A percentile compares a stretch with the other conserved stretches of the same genome.
Evolutionary conservation across 306 rosid genomes (phyloP).

Genomic region (Rosa multiflora): DNA sequence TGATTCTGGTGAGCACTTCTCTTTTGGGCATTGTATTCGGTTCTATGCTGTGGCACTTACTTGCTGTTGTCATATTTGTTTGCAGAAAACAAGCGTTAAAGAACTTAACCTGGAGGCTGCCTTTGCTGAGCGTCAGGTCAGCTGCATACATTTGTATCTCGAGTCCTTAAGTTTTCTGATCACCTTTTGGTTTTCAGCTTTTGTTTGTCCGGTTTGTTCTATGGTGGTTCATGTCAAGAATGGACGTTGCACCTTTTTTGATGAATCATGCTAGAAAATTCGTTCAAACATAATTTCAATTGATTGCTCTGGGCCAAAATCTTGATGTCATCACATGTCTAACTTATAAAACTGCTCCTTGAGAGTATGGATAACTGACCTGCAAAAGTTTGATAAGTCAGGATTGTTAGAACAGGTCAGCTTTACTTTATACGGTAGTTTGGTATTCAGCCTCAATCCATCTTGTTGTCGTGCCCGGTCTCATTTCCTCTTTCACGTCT

Average conservation of each 20-base stretch:
- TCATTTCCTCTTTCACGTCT: too few relatives aligned
- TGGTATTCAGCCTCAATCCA: background rate
- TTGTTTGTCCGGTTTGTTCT: background rate
- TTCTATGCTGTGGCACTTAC: constrained; percentile 31
- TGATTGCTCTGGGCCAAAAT: constrained; percentile 12
- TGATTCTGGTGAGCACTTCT: constrained; percentile 61
- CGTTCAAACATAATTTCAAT: background rate
- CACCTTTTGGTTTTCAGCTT: background rate
- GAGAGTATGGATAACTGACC: background rate
- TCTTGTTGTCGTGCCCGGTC: background rate
- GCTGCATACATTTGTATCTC: constrained; percentile 21
- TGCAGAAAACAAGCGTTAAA: constrained; percentile 85
- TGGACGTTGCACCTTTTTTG: background rate
- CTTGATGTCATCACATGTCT: background rate
- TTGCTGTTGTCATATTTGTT: constrained; percentile 28
- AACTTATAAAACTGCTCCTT: background rate
- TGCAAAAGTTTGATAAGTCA: background rate
- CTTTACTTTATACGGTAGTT: background rate
- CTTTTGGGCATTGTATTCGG: constrained; percentile 14
- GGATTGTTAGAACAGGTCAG: background rate
- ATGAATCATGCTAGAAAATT: background rate
- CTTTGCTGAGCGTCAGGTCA: constrained; percentile 83
- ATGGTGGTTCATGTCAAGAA: constrained; percentile 6
- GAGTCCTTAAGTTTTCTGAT: constrained; percentile 13
- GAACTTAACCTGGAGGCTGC: constrained; percentile 94